Evolutionary conservation across 1,284 basidiomycete genomes (phyloP).

Genomic region (Microbotryum silenes-acaulis): DNA sequence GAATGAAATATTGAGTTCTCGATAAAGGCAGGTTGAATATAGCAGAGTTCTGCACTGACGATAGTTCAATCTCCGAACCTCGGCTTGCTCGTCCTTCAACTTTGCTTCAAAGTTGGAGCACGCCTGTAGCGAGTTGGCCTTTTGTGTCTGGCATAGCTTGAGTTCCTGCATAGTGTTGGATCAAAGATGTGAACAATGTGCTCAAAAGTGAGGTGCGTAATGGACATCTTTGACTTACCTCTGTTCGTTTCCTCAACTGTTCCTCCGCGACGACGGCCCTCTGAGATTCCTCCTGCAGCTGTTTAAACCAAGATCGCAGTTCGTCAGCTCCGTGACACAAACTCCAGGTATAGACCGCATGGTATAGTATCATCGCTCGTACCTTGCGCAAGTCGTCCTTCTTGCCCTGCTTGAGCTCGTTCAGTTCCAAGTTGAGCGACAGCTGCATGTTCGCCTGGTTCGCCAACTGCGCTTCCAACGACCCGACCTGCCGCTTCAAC

Average conservation of each 20-base stretch:
- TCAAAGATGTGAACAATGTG: no score
- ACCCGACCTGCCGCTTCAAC: no score
- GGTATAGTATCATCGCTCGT: neutral
- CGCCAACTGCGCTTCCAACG: no score
- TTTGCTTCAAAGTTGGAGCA: neutral
- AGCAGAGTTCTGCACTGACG: neutral
- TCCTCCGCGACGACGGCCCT: conserved; percentile 12
- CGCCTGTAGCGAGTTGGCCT: conserved; percentile 12
- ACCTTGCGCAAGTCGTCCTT: conserved; percentile 5
- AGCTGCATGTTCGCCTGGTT: no score
- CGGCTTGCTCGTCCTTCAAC: conserved; percentile 9
- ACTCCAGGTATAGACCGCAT: neutral
- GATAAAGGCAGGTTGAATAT: neutral
- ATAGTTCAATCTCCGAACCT: conserved; percentile 13
- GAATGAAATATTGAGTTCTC: no score
- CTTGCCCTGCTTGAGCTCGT: conserved; percentile 10
- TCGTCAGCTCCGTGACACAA: neutral
- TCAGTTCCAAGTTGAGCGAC: conserved; percentile 4
- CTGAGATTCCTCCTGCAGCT: conserved; percentile 11
- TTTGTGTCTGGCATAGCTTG: conserved; percentile 17
- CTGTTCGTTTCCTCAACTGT: conserved; percentile 3
- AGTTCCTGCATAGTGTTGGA: conserved; percentile 1
- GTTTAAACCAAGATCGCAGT: neutral
- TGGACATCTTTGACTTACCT: neutral
- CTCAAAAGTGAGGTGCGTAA: neutral